These are phyloP conservation scores for Simmondsia chinensis DNA, from an alignment of 148 eudicot genomes.

Conservation along the genomic window DNA sequence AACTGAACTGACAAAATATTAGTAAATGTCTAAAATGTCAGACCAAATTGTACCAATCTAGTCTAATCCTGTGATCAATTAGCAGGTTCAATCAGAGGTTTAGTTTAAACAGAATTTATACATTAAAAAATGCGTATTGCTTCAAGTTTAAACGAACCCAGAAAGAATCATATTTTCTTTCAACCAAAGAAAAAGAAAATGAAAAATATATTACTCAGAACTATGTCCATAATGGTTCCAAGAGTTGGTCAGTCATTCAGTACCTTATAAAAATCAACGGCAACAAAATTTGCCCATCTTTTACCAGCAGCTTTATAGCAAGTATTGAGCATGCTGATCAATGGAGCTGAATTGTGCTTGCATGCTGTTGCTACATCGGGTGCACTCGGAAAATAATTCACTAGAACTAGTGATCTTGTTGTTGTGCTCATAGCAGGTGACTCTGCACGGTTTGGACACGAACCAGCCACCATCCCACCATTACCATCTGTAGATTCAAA, in stretches of 20 bases:
- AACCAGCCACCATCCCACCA: constrained; percentile 56
- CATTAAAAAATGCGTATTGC: too few species aligned
- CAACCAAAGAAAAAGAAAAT: not conserved
- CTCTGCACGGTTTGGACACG: constrained; percentile 74
- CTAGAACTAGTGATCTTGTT: constrained; percentile 48
- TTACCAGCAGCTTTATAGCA: constrained; percentile 60
- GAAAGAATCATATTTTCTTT: too few species aligned
- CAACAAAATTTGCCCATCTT: constrained; percentile 88
- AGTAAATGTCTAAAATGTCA: too few species aligned
- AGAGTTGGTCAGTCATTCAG: not conserved
- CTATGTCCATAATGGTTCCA: not conserved
- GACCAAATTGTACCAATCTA: too few species aligned
- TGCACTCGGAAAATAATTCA: constrained; percentile 57
- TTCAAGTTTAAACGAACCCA: too few species aligned
- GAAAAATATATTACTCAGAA: not conserved
- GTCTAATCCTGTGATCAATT: too few species aligned
- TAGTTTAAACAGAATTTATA: too few species aligned
- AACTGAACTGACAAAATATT: too few species aligned
- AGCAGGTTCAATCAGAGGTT: too few species aligned
- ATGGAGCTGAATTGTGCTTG: constrained; percentile 70
- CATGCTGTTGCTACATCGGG: constrained; percentile 53
- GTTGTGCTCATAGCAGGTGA: constrained; percentile 62
- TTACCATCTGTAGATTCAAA: constrained; percentile 54
- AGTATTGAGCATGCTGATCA: constrained; percentile 47
- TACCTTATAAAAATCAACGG: constrained; percentile 96